Evolutionary conservation across 2,329 filamentous ascomycete genomes (phyloP), one percentile per base, ranked within the genome.

Genomic region (Didymella exigua): DNA sequence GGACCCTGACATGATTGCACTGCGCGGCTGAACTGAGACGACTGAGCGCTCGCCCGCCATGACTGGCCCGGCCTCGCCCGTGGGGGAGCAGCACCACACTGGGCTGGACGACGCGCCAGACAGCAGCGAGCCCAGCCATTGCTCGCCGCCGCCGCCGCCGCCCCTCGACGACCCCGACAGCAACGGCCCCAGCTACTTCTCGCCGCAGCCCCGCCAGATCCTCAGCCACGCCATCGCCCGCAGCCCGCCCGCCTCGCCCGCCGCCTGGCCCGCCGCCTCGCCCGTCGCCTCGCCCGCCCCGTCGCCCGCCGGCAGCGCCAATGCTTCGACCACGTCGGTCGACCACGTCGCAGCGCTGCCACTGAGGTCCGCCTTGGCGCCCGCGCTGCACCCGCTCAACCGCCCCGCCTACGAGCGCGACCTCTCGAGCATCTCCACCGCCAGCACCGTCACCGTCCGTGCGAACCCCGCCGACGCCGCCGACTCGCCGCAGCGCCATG

Each of bases 361-460:
- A 29, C 50, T 40, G 51, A 37, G 56, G 9, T 48, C 56, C 30
- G 24, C 31, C 27, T 56, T 56, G 16, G 43, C 42, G 5, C 53
- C 53, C 37, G 43, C 53, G 37, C 42, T 58, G n/a, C 59, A 53
- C 44, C 51, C 58, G 13, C 45, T 52, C 29, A 69, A 71, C 49
- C 76, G 76, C 50, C 78, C 76, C 37, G 52, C 59, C 34, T 72
- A 75, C 38, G 74, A 76, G 51, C 71, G 76, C 59, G 76, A 79
- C 52, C 51, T 74, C 36, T 79, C 78, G 5, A 75, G 65, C 53
- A 64, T 72, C 13, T 79, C 78, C 2, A 77, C 74, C 19, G 66
- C 75, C 49, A 79, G 76, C 65, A 72, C 71, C 46, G 68, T 73
- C 44, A 77, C 76, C 1, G 70, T 78, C 48, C 77, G 77, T 34